Conservation (phyloP, 192 early-diverging fungal genomes). For the Chytriomyces hyalinus region DNA sequence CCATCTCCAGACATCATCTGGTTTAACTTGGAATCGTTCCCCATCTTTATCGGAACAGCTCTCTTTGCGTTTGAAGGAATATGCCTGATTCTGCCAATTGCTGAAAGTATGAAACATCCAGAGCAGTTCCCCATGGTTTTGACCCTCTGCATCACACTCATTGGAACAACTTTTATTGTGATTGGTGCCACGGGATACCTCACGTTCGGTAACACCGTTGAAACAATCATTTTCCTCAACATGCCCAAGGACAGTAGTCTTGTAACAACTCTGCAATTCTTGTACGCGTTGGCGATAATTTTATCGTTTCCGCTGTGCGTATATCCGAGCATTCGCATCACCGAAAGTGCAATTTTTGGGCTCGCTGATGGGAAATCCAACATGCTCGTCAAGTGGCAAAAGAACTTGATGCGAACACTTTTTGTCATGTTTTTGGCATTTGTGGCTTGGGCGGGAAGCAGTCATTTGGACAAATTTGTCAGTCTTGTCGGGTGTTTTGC, state of each 20-base stretch:
- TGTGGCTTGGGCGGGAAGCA: constrained; percentile 77
- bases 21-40: constrained; percentile 82
- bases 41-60: constrained; percentile 93
- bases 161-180: constrained; percentile 78
- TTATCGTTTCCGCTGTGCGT: constrained; percentile 90
- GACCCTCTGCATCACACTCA: constrained; percentile 75
- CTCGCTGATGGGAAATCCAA: constrained; percentile 76
- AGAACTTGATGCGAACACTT: constrained; percentile 78
- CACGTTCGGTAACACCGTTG: constrained; percentile 81
- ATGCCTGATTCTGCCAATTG: constrained; percentile 83
- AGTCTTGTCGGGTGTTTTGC: constrained; percentile 82
- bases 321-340: constrained; percentile 93
- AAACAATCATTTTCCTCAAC: constrained; percentile 88
- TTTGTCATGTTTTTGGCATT: constrained; percentile 71
- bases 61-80: constrained; percentile 92
- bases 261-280: constrained; percentile 74
- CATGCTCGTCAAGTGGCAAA: constrained; percentile 80
- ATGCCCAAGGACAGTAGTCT: constrained; percentile 70
- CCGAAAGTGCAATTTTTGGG: constrained; percentile 83
- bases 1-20: constrained; percentile 69
- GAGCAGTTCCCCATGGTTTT: constrained; percentile 84
- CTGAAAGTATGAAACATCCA: constrained; percentile 88
- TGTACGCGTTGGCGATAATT: constrained; percentile 93
- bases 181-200: constrained; percentile 84
- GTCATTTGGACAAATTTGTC: constrained; percentile 82